Evolutionary conservation across 1,284 basidiomycete species (phyloP), one percentile per base, ranked within the genome.

Genomic region (Moesziomyces sp.): DNA sequence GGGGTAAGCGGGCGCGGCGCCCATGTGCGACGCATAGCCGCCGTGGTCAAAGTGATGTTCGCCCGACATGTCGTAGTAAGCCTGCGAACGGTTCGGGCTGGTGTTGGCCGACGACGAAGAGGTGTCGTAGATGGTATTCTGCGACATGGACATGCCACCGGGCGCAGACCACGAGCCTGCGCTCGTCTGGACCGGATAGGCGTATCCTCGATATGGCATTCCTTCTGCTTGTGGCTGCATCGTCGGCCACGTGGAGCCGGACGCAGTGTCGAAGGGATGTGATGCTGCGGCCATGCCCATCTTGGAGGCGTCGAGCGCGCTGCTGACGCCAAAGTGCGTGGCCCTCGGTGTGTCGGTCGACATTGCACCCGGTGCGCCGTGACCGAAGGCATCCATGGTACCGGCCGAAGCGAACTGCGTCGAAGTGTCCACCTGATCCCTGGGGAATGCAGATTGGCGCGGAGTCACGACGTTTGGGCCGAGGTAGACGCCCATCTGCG

Each of bases 71-170:
- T 71, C 68, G 52, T 71, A 65, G 46, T 71, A 71, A n/a, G 52
- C 47, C 45, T 65, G 62, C 23, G 68, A 64, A 5, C 68, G 62
- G 45, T 65, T 71, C 4, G 68, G 68, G 24, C 62, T 71, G 44
- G 61, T 65, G 58, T 64, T 61, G 45, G 61, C 54, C 13, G 68
- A 71, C 2, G 68, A 71, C 2, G 68, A 71, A 3, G 58, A 65
- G 2, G 67, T 60, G 46, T 71, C 68, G 62, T 71, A 71, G 34
- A 64, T 60, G 55, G 65, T 52, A 40, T 61, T 69, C 24, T 69
- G 66, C 42, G 66, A 58, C 59, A 68, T 68, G 38, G 66, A 58
- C 56, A 59, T 63, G 5, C 55, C 56, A 11, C 21, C 53, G 9
- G 52, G 46, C 9, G 52, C 35, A 1, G 56, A 47, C 66, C 66